Base-by-base conservation (phyloP, 2,329 filamentous ascomycete genomes). In the Xylariales sp. region DNA sequence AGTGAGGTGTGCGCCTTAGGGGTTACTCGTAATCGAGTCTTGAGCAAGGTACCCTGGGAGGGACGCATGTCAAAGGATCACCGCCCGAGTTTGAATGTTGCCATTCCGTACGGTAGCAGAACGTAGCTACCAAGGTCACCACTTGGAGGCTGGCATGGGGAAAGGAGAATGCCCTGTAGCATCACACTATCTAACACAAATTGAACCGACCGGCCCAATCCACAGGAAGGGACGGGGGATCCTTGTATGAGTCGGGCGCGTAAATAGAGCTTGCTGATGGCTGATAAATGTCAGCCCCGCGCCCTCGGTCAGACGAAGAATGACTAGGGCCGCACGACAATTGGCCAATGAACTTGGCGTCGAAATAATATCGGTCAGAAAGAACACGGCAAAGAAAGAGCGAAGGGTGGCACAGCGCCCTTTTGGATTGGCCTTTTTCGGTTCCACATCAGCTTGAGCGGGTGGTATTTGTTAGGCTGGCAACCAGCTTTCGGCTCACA, bases 221-320 rank as follows among this genome's bases (percentile, higher is more conserved):
- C 71, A 56, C 73, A 71, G 67, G 71, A 23, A 23, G 67, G 68
- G 62, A 64, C 50, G 59, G 63, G 60, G 70, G 70, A 81, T 79
- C 82, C 83, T 78, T 81, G 83, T 76, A 56, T 32, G 71, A 72
- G 75, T 76, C 70, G 76, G 84, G 85, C 85, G 85, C 85, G 81
- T 87, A 87, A 83, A 80, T 76, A 79, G 80, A 79, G 79, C 79
- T 81, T 81, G 77, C 79, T 78, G 81, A 78, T 86, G 83, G 84
- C 65, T 79, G 78, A 77, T 78, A 73, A 74, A 76, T 72, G 73
- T 75, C 76, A 79, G 79, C 78, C 79, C 79, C 78, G 77, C 77
- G 79, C 77, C 73, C 74, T 75, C 74, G 73, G 77, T 81, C 78
- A 79, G 80, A 83, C 75, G 78, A 77, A 80, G 79, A 78, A 77